Base-by-base conservation (phyloP, 2,329 filamentous ascomycete genomes). In the Pseudogymnoascus sp. region DNA sequence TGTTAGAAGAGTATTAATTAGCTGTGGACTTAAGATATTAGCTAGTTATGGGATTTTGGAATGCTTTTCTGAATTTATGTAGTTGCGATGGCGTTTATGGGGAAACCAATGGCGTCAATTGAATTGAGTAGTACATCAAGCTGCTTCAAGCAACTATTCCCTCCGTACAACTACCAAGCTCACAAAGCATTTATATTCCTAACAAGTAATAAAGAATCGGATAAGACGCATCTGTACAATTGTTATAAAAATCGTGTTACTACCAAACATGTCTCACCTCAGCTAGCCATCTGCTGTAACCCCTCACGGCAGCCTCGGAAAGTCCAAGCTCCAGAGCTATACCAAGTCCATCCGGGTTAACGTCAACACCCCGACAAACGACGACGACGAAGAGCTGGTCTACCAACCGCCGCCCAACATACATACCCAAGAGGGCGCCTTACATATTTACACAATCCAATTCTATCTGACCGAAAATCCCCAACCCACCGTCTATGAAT, bases 321-420 rank as follows among this genome's bases (percentile, higher is more conserved):
- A 57, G 51, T 57, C 51, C 51, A 57, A 57, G 51, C 51, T 57
- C 16, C 10, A 19, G 51, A 57, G 25, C 51, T 57, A 57, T 19
- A 21, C 51, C 7, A 57, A 19, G 28, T 57, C 51, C 28, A 34
- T 5, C 28, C 5, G 2, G 25, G 25, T 57, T 28, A 13, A 34
- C n/a, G n/a, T 34, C 51, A 13, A 34, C 51, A 31, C n/a, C 51
- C 31, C 31, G 31, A 34, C 31, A 34, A 34, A 13, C 31, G 31
- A 34, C 51, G 28, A 57, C 51, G 28, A 57, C 25, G 4, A 19
- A 28, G 48, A 31, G 48, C 25, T 31, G 45, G 45, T 31, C 51
- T 57, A 34, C 45, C 4, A 28, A 11, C 45, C 23, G 6, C n/a
- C 25, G 28, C 28, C 51, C 51, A 57, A 19, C 51, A 25, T 34